Evolutionary conservation across 768 basidiomycete genomes (phyloP).

Genomic region (Trametes meyenii): DNA sequence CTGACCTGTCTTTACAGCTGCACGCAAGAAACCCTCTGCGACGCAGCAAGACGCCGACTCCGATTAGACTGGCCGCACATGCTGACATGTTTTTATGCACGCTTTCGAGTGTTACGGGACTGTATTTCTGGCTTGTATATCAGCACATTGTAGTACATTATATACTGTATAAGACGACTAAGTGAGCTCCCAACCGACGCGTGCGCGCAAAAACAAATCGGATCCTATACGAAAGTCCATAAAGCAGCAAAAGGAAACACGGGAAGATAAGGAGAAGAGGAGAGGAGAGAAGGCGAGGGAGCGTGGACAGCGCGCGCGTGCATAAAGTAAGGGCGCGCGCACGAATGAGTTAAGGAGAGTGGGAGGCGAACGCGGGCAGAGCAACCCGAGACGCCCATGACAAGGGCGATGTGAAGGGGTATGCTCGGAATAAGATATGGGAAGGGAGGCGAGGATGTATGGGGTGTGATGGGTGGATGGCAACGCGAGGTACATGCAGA

Average conservation of each 20-base stretch:
- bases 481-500: slow-evolving; percentile 3
- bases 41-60: slow-evolving; percentile 8
- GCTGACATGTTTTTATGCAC: not conserved
- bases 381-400: not conserved
- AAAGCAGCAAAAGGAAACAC: not conserved
- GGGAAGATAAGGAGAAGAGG: not conserved
- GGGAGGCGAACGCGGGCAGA: slow-evolving; percentile 15
- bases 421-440: slow-evolving; percentile 9
- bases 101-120: not conserved
- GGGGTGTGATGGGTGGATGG: not conserved
- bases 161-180: slow-evolving; percentile 21
- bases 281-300: not conserved
- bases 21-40: slow-evolving; percentile 21
- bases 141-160: slow-evolving; percentile 25
- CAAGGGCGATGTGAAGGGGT: slow-evolving; percentile 6
- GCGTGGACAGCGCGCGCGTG: not conserved
- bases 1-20: not conserved
- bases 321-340: not conserved
- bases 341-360: not conserved
- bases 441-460: not conserved
- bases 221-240: not conserved
- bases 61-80: slow-evolving; percentile 3
- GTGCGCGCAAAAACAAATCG: not conserved
- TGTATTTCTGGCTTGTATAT: slow-evolving; percentile 17
- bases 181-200: slow-evolving; percentile 9